phyloP scores from a whole-genome alignment of 192 early-diverging fungal genomes.

The Coemansia sp. region DNA sequence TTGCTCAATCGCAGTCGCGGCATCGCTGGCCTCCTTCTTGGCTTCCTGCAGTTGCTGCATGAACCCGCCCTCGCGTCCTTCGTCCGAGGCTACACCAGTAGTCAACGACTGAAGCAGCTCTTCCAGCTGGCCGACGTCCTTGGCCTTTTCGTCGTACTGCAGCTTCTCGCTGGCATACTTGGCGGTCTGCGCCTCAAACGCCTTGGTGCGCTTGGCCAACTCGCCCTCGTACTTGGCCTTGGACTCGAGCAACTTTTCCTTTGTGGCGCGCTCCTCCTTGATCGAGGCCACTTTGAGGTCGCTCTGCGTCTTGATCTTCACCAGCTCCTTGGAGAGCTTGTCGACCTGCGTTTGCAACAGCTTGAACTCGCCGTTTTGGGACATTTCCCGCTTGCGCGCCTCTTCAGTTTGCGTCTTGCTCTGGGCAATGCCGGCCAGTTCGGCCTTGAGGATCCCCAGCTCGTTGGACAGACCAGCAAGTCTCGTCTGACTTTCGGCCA shows the following conservation, averaged over 20 bases:
- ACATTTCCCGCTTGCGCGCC: conserved; percentile 60
- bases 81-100: conserved; percentile 88
- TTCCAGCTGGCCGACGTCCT: conserved; percentile 60
- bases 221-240: conserved; percentile 40
- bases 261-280: conserved; percentile 70
- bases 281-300: conserved; percentile 79
- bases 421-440: conserved; percentile 68
- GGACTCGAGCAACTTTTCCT: conserved; percentile 32
- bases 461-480: conserved; percentile 46
- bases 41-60: conserved; percentile 92
- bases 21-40: conserved; percentile 65
- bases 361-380: conserved; percentile 67
- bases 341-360: conserved; percentile 75
- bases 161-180: conserved; percentile 47
- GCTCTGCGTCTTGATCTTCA: conserved; percentile 81
- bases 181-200: conserved; percentile 27
- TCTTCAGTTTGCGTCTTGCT: conserved; percentile 59
- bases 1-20: conserved; percentile 77
- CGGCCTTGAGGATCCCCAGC: conserved; percentile 62
- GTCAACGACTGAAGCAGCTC: conserved; percentile 92
- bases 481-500: conserved; percentile 28
- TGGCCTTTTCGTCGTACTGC: conserved; percentile 50
- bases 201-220: conserved; percentile 34
- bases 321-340: conserved; percentile 78
- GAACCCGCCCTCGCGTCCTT: conserved; percentile 94